Base-by-base conservation (phyloP, 2,329 filamentous ascomycete genomes). In the Microascus cirrosus region DNA sequence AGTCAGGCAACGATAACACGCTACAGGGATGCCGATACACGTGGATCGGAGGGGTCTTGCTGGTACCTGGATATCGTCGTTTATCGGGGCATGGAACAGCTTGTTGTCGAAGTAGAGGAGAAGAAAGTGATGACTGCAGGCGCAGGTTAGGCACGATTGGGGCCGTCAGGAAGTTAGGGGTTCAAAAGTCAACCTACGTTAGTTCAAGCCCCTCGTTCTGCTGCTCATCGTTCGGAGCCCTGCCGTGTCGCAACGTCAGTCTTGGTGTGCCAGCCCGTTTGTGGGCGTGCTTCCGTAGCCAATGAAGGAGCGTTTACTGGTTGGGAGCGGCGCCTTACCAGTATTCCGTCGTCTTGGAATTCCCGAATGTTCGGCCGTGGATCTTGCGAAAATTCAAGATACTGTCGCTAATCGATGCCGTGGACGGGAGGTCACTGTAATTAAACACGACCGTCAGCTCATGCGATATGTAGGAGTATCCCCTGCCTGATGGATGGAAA, bases 351-450 rank as follows among this genome's bases (percentile, higher is more conserved):
- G 66, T 65, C 32, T 62, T 58, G 28, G 58, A 64, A 3, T 62
- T 59, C 24, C 67, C 63, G 50, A 63, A 69, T 0, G 62, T 61
- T 5, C 65, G 63, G 32, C 65, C 64, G 8, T 69, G 61, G 18
- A 69, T 60, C 13, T 57, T 61, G 51, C 66, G 65, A 36, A 66
- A 69, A 34, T 65, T 59, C 18, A 65, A 62, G 54, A 71, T 66
- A 58, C 67, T 70, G 4, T 67, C 66, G 2, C 64, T 64, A 2
- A 71, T 60, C 12, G 69, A 71, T 1, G 65, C 63, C 1, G 68
- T 70, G 1, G 67, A 70, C 22, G 4, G 4, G 22, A 48, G 3
- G 11, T 48, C 42, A 11, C 36, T 42, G 12, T 42, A 6, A 42
- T 4, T 15, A 15, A 42, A 15, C 13, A 15, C 36, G 10, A 18